Base-by-base conservation (phyloP, 2,329 filamentous ascomycete genomes). In the Aspergillus proliferans region DNA sequence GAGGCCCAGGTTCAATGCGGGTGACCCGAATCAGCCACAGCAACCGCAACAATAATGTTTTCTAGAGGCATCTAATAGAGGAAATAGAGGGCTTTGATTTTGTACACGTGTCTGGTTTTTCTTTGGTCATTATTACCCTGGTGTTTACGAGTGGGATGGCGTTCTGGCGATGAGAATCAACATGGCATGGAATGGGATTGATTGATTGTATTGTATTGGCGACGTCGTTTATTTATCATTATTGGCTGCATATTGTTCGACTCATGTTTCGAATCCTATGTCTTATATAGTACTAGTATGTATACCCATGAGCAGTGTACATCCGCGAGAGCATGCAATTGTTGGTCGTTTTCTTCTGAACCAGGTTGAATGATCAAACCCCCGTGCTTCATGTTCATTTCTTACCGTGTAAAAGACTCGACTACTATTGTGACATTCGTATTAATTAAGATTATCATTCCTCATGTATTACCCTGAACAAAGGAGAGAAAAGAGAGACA, bases 1-100 rank as follows among this genome's bases (percentile, higher is more conserved):
- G 52, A 60, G 65, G 38, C 59, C 57, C 3, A 67, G 54, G 46
- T 51, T 64, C 36, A 56, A 59, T 14, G 60, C 58, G 21, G 47
- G 51, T 39, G 28, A 12, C 18, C 41, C 49, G 45, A 46, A 47
- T 12, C 48, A 49, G 46, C 52, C 26, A 30, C 26, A 30, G 10
- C 26, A 12, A 30, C 26, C 4, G 14, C 34, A n/a, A 9, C 34
- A 36, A n/a, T 36, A 36, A 18, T 4, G 34, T 4, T 36, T n/a
- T 36, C 14, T 14, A n/a, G 6, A 9, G 3, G 3, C n/a, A 36
- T 36, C 15, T 15, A n/a, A 7, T 18, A 36, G 34, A 36, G n/a
- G 7, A 4, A 12, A 10, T 30, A 30, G 9, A 30, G 10, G 26
- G 26, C 26, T 30, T 18, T 38, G n/a, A 9, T 15, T 18, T 38